Base-by-base conservation (phyloP, 345 rosid species). In the Arabidopsis suecica region DNA sequence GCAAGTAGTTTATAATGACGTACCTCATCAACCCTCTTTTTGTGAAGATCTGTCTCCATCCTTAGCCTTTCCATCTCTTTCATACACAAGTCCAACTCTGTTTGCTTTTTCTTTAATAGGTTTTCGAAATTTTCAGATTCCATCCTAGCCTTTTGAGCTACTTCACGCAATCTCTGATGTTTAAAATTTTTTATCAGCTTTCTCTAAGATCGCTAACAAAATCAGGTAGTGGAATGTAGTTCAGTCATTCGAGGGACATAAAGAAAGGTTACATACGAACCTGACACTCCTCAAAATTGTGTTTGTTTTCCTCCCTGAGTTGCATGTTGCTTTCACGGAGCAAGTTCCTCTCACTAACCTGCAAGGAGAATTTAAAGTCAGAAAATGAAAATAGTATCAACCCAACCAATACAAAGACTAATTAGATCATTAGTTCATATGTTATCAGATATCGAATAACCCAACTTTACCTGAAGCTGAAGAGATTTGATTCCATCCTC, bases 291-390 rank as follows among this genome's bases (percentile, higher is more conserved):
- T 89, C 97, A 76, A 95, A 92, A 86, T 90, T 95, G 82, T 95
- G 88, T 81, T 86, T 95, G 82, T 92, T 95, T 85, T 95, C 99
- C 79, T 92, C 99, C 78, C 97, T 89, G 62, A 95, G 91, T 76
- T 95, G 99, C 83, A 89, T 67, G 73, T 95, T 92, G 85, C 96
- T 95, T 84, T 92, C 99, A 41, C 97, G 98, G 75, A 95, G 91
- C 73, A 92, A 81, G 81, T 84, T 95, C 83, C 90, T 81, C 82
- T 95, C 99, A 80, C 87, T 83, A 61, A 90, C 89, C 99, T 95
- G 85, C 65, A 77, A 70, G 45, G 62, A 34, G 65, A 65, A 61
- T 16, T 14, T 34, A 9, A 74, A 62, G 65, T 68, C 53, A 74
- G 63, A 63, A 34, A 54, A 45, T 28, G 32, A 55, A 69, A 74